Conservation (phyloP, 352 stramenopile genomes). For the Thraustotheca clavata region DNA sequence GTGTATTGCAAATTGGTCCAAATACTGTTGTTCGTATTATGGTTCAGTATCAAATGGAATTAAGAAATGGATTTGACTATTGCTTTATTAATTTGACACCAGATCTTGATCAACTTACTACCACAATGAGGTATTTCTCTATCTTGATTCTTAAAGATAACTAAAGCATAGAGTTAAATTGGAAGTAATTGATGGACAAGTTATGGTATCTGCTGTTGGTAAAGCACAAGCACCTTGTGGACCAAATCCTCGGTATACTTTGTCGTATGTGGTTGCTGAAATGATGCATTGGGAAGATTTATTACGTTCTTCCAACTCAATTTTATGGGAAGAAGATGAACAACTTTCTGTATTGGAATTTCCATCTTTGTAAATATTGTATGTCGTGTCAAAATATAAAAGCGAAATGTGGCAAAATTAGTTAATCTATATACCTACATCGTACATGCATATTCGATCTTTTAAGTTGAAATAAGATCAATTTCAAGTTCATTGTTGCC, state of each 20-base stretch:
- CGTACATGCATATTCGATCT: too few species aligned
- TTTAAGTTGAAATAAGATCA: conserved; percentile 5
- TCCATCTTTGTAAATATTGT: neutral
- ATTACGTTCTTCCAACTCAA: neutral
- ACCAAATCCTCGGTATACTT: neutral
- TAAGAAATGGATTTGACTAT: neutral
- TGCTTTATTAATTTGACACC: conserved; percentile 3
- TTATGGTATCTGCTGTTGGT: neutral
- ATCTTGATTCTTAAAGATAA: neutral
- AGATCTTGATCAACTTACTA: neutral
- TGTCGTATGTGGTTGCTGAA: neutral
- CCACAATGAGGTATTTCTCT: neutral
- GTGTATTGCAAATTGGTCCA: neutral
- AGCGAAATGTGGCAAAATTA: too few species aligned
- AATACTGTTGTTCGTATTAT: conserved; percentile 1
- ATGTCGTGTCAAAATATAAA: neutral
- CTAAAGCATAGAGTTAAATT: neutral
- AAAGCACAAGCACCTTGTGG: neutral
- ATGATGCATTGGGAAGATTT: neutral
- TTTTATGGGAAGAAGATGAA: neutral
- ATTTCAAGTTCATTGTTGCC: conserved; percentile 19
- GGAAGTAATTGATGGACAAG: neutral
- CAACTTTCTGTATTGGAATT: neutral
- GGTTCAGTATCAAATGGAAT: neutral
- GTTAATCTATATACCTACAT: too few species aligned